Evolutionary conservation across 441 rosid genomes (phyloP).

Genomic region (Mallotus japonicus): DNA sequence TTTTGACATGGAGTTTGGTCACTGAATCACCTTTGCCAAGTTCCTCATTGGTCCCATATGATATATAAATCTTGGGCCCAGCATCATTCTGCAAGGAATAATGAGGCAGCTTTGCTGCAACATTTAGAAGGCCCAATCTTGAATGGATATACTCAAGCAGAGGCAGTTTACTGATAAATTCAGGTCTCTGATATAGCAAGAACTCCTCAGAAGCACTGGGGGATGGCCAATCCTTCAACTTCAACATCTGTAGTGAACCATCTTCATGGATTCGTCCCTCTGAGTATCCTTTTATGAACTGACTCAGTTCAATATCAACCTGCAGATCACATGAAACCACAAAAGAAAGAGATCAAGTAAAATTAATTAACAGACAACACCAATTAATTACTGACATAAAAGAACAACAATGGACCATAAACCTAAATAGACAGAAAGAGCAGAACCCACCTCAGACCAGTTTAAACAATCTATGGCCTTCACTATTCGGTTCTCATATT

Average conservation of each 20-base stretch:
- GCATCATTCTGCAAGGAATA: conserved; percentile 90
- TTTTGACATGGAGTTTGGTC: conserved; percentile 68
- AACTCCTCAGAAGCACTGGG: conserved; percentile 92
- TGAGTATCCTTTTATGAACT: conserved; percentile 68
- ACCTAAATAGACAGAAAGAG: conserved; percentile 15
- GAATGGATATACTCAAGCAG: conserved; percentile 93
- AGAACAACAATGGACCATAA: conserved; percentile 18
- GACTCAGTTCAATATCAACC: conserved; percentile 74
- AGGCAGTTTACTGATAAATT: conserved; percentile 80
- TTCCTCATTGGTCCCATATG: conserved; percentile 70
- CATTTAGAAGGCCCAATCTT: conserved; percentile 87
- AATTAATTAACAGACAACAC: conserved; percentile 5
- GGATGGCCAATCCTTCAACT: conserved; percentile 96
- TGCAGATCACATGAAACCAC: conserved; percentile 33
- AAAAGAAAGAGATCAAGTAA: conserved; percentile 13
- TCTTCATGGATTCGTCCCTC: conserved; percentile 53
- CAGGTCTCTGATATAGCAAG: conserved; percentile 78
- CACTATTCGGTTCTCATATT: conserved; percentile 59
- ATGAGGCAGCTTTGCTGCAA: conserved; percentile 95
- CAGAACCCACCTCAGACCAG: conserved; percentile 64
- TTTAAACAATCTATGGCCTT: conserved; percentile 73
- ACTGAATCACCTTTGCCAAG: conserved; percentile 57
- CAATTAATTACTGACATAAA: conserved; percentile 10
- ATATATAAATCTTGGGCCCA: conserved; percentile 81
- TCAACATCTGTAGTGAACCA: conserved; percentile 56